Evolutionary conservation across 2,329 filamentous ascomycete species (phyloP), one percentile per base, ranked within the genome.

Genomic region (Nothopassalora personata): DNA sequence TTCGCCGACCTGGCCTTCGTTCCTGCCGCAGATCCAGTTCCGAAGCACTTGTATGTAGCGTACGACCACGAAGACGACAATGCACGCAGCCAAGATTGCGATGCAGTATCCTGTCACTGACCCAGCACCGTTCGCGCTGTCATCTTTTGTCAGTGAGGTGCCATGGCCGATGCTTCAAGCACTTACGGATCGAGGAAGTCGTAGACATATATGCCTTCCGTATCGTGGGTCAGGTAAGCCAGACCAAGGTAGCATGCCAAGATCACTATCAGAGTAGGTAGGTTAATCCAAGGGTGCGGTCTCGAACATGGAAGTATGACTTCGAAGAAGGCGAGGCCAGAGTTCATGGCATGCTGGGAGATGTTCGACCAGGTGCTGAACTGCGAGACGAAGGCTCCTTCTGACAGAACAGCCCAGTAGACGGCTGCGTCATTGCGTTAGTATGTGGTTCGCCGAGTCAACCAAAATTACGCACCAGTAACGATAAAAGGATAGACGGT

Each of bases 201-300:
- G 75, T 96, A 96, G 0, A 88, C 81, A 72, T 92, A 95, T 71
- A 87, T 90, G 2, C 83, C 83, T 72, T 91, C 79, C 0, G 85
- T 86, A 4, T 83, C 83, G 61, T 83, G 74, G 0, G 88, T 92
- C 23, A 94, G 66, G 73, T 90, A 95, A 1, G 89, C 90, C 15
- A 95, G 76, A 0, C 77, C 83, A 10, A 92, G 80, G 71, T 95
- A 96, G 4, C 86, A 75, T 0, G 83, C 83, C 46, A 95, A 80
- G 6, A 94, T 73, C n/a, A 90, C 58, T 63, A 92, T 74, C 13
- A 92, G 77, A 70, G 84, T 86, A 13, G 83, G 73, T n/a, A 90
- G 72, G 68, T 91, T 86, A 23, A 88, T 74, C 75, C 83, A 86
- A 0, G 86, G 82, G 28, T 83, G 79, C 10, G 84, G 82, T 6